phyloP scores from a whole-genome alignment of 345 rosid genomes.

The Lepidium didymum region DNA sequence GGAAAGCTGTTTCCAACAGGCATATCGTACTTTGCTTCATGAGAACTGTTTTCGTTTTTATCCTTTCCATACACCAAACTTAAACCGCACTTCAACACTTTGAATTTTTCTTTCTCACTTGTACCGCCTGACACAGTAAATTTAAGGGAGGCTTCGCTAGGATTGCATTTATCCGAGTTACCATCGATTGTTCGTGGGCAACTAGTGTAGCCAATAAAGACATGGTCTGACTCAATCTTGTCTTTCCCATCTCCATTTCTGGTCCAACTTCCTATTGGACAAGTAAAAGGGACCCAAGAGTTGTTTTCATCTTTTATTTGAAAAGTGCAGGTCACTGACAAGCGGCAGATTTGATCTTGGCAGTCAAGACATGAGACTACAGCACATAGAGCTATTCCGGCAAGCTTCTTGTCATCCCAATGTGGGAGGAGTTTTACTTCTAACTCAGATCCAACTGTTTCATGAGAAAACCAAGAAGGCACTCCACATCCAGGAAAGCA shows the following conservation, averaged over 20 bases:
- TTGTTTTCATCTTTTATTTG: not conserved
- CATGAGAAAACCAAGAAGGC: slow-evolving; percentile 12
- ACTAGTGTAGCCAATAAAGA: slow-evolving; percentile 9
- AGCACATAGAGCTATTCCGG: slow-evolving; percentile 8
- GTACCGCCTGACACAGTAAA: slow-evolving; percentile 2
- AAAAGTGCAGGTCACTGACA: slow-evolving; percentile 12
- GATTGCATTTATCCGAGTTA: not conserved
- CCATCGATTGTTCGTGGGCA: not conserved
- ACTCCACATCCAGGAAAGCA: slow-evolving; percentile 15
- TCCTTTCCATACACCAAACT: slow-evolving; percentile 20
- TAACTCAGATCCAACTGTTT: not conserved
- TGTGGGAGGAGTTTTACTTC: not conserved
- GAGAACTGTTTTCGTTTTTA: not conserved
- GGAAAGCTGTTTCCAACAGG: not conserved
- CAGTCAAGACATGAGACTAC: not conserved
- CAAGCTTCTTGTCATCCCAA: slow-evolving; percentile 13
- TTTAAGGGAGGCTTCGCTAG: not conserved
- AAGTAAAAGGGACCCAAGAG: not conserved
- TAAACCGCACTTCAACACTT: slow-evolving; percentile 18
- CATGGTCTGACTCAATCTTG: slow-evolving; percentile 5
- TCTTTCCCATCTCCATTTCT: not conserved
- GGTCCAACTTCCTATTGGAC: slow-evolving; percentile 16
- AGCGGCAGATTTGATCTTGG: not conserved
- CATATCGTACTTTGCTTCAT: slow-evolving; percentile 2
- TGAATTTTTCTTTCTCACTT: not conserved